Conservation (phyloP, 495 filamentous ascomycete genomes). For the Xylaria grammica region DNA sequence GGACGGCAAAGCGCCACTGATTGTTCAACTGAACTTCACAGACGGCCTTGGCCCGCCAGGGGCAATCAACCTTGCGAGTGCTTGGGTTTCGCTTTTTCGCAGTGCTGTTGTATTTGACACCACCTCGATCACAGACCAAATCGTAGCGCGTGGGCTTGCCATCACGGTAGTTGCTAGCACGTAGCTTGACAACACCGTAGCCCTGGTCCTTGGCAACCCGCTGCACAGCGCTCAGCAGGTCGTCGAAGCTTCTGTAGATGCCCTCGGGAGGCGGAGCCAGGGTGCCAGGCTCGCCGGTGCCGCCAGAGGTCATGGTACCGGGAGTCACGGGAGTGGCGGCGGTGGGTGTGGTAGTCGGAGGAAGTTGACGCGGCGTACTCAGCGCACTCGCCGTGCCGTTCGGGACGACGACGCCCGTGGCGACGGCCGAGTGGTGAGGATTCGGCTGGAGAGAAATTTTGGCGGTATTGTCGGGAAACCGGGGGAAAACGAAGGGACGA, state of each 20-base stretch:
- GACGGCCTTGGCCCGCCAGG: constrained; percentile 58
- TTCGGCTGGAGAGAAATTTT: constrained; percentile 38
- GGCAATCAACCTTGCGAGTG: constrained; percentile 59
- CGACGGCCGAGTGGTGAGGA: constrained; percentile 39
- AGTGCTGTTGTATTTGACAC: constrained; percentile 59
- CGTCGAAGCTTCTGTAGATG: constrained; percentile 52
- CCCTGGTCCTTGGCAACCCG: constrained; percentile 54
- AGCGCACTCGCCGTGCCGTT: constrained; percentile 45
- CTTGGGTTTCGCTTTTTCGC: constrained; percentile 59
- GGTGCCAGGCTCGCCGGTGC: constrained; percentile 34
- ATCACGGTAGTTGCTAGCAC: constrained; percentile 57
- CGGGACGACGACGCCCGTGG: constrained; percentile 35
- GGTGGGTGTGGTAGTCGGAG: constrained; percentile 30
- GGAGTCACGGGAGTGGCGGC: constrained; percentile 35
- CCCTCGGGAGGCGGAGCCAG: constrained; percentile 54
- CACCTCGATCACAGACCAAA: constrained; percentile 57
- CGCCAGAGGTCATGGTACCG: constrained; percentile 33
- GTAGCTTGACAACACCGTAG: constrained; percentile 56
- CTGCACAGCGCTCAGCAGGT: constrained; percentile 50
- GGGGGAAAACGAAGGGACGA: constrained; percentile 24
- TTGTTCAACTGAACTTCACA: constrained; percentile 57
- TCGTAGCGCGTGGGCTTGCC: constrained; percentile 57
- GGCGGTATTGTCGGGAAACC: constrained; percentile 26
- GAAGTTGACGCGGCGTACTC: constrained; percentile 41
- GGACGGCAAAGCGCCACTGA: constrained; percentile 56